Conservation (phyloP, 1,139 yeast genomes). For the Eremothecium sinecaudum region DNA sequence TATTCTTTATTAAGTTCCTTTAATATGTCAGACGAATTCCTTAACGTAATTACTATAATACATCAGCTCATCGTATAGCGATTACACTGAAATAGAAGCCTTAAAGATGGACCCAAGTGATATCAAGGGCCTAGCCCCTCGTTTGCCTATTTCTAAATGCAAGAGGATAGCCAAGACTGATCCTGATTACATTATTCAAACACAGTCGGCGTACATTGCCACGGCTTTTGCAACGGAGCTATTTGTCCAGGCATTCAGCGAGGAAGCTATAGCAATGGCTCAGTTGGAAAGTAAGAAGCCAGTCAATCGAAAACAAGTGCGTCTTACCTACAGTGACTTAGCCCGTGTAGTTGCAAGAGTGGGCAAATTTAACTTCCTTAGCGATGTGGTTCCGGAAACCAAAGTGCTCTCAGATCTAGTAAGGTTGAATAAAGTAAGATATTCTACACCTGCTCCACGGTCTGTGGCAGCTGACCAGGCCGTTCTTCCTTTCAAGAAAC, state of each 20-base stretch:
- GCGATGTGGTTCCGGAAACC: conserved; percentile 59
- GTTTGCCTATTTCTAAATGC: conserved; percentile 69
- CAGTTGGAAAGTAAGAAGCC: conserved; percentile 14
- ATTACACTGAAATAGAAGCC: neutral
- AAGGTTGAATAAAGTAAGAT: conserved; percentile 38
- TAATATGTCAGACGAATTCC: no score
- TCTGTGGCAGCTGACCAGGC: conserved; percentile 10
- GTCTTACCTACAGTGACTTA: conserved; percentile 53
- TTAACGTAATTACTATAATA: no score
- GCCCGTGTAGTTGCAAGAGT: conserved; percentile 59
- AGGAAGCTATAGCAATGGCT: conserved; percentile 55
- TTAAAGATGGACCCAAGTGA: neutral
- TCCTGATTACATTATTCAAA: conserved; percentile 67
- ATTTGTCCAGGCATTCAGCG: conserved; percentile 70
- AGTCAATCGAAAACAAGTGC: conserved; percentile 11
- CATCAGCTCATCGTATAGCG: no score
- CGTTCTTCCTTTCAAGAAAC: conserved; percentile 9
- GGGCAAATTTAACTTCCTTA: conserved; percentile 59
- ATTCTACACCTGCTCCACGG: conserved; percentile 13
- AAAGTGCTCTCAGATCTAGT: conserved; percentile 46
- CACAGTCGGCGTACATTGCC: conserved; percentile 73
- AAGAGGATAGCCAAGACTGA: conserved; percentile 79
- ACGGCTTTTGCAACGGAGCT: conserved; percentile 82
- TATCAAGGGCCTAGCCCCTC: conserved; percentile 11
- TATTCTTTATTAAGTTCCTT: no score